Evolutionary conservation across 768 basidiomycete genomes (phyloP), one percentile per base, ranked within the genome.

Genomic region (Guyanaporus albipodus): DNA sequence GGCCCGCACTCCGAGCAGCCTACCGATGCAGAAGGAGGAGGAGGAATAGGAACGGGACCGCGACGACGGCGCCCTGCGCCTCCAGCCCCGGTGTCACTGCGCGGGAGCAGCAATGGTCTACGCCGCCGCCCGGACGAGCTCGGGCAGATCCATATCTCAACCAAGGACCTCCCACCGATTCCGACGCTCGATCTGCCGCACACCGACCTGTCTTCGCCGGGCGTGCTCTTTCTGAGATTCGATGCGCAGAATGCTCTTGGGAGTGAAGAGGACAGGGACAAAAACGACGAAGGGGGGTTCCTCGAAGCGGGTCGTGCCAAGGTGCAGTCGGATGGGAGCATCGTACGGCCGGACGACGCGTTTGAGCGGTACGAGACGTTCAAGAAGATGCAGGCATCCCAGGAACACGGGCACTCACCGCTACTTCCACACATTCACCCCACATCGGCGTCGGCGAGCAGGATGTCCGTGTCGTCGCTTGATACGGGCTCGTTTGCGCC

Each of bases 311-410:
- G 33, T 14, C 59, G 50, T 8, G 10, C 42, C 28, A 53, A 44
- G 39, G 28, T 26, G 29, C 15, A 29, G 31, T 58, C 59, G 23
- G 56, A 63, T 4, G 50, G 49, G 28, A 44, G 51, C 8, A 27
- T 54, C 27, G 4, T 50, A 4, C 72, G 66, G 6, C 68, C 87
- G 29, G 85, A 91, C 56, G 91, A 95, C 63, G 93, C 93, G 0
- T 95, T 86, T 63, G 88, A 89, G 46, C 76, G 91, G 29, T 96
- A 95, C 60, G 89, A 94, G 62, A 73, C 82, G n/a, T 93, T 84
- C 67, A 80, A 80, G 59, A 79, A 80, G 58, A 69, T 66, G 35
- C 74, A 76, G 42, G 67, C 50, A 15, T 53, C 50, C n/a, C 51
- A 56, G 6, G 38, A 27, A 1, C 40, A 46, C n/a, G 52, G 41